phyloP scores from a whole-genome alignment of 331 rosid species.

The Telfairia occidentalis region DNA sequence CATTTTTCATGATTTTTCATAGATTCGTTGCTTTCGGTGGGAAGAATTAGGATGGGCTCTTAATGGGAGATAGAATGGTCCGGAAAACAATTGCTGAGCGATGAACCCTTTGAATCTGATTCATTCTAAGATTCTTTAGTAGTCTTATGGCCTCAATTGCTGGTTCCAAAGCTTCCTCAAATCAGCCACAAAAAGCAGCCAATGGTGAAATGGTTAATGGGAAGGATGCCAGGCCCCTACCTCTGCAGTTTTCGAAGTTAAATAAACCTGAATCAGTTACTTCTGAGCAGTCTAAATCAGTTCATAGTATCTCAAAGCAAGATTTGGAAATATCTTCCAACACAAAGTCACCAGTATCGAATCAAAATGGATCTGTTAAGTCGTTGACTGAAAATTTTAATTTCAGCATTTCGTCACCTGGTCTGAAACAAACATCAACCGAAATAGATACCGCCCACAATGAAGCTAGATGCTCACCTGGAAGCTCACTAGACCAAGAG shows the following conservation, averaged over 20 bases:
- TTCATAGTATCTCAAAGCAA: slow-evolving; percentile 19
- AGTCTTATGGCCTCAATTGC: slow-evolving; percentile 60
- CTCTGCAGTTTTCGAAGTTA: slow-evolving; percentile 12
- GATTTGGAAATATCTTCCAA: slow-evolving; percentile 3
- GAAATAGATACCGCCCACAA: slow-evolving; percentile 27
- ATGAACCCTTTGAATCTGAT: slow-evolving; percentile 31
- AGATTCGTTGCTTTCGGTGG: slow-evolving; percentile 13
- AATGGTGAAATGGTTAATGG: slow-evolving; percentile 11
- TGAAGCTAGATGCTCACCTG: slow-evolving; percentile 46
- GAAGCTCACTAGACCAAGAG: slow-evolving; percentile 49
- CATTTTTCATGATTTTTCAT: not conserved
- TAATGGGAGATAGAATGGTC: slow-evolving; percentile 12
- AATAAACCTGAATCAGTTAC: slow-evolving; percentile 29
- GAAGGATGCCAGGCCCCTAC: not conserved
- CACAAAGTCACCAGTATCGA: slow-evolving; percentile 27
- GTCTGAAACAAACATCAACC: slow-evolving; percentile 30
- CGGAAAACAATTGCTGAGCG: slow-evolving; percentile 20
- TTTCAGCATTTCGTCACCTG: slow-evolving; percentile 36
- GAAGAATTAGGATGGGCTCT: slow-evolving; percentile 11
- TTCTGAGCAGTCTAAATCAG: slow-evolving; percentile 30
- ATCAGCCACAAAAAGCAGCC: not conserved
- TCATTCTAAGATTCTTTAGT: slow-evolving; percentile 15
- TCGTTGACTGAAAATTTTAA: slow-evolving; percentile 40
- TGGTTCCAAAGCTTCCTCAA: slow-evolving; percentile 35
- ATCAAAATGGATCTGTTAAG: slow-evolving; percentile 36